Evolutionary conservation across 2,329 filamentous ascomycete genomes (phyloP), one percentile per base, ranked within the genome.

Genomic region (Ilyonectria destructans): DNA sequence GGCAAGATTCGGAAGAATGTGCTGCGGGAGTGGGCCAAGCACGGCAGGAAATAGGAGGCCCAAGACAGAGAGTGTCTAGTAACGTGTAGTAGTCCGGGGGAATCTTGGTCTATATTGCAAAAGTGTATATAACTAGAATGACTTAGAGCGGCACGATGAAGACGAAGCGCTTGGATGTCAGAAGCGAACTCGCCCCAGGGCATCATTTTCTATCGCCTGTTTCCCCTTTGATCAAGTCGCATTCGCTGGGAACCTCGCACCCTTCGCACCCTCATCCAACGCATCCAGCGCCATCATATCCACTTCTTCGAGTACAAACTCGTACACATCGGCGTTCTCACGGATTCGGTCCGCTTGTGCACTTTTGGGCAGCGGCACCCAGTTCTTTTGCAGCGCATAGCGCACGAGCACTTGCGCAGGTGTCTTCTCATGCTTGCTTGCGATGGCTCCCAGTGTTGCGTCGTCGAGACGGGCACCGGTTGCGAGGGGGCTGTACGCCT

Each of bases 1-100:
- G 96, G 96, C 3, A 99, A 99, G 87, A 88, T 98, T 68, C 92
- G 94, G 88, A 99, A 99, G 89, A 98, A 97, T 77, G 89, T 97
- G 7, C 81, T 99, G 62, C 85, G 96, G 68, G 92, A 94, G 74
- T 97, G 95, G 96, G 93, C 93, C 2, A 80, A 79, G 72, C 72
- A 72, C 23, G 75, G 75, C 5, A 71, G 64, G 23, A 55, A 67
- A 51, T 74, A 74, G 56, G 58, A 62, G 21, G 70, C 60, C 23
- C 19, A 60, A 45, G 29, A n/a, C 19, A 21, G 58, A 21, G 58
- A 58, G 51, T 59, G 43, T n/a, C 52, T 58, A 6, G 46, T 26
- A 49, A 23, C 12, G 21, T 4, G 12, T 52, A 31, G 15, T 33
- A 40, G 12, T 40, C 5, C 33, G 29, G 45, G 29, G 29, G 40